These are phyloP conservation scores for Gastrodia elata DNA, from an alignment of 106 monocot species.

Conservation along the genomic window DNA sequence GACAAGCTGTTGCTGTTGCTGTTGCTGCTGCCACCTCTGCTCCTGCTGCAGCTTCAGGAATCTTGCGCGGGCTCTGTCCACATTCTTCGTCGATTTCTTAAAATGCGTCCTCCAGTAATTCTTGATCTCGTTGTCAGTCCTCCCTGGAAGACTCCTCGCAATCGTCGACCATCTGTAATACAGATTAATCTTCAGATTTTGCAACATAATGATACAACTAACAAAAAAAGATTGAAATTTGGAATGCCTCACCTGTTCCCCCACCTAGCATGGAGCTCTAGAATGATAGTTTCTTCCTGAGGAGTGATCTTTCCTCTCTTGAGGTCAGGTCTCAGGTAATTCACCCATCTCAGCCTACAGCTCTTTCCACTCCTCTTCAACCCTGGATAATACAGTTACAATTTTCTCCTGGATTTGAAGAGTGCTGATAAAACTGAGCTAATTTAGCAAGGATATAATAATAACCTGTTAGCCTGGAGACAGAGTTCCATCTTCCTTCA, in stretches of 20 bases:
- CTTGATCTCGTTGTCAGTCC: conserved; percentile 57
- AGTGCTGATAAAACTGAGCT: too few relatives aligned
- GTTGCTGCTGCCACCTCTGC: conserved; percentile 8
- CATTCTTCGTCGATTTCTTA: conserved; percentile 57
- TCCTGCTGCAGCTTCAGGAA: conserved; percentile 25
- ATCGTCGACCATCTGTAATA: conserved; percentile 61
- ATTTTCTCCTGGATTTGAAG: too few relatives aligned
- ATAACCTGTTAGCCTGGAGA: conserved; percentile 54
- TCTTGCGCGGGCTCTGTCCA: conserved; percentile 29
- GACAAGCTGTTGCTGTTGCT: background rate
- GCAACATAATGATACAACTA: too few relatives aligned
- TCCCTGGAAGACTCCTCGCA: conserved; percentile 49
- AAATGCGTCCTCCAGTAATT: conserved; percentile 73
- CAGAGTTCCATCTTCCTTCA: conserved; percentile 75
- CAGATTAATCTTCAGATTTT: background rate
- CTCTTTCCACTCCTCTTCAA: conserved; percentile 48
- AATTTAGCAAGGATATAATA: background rate
- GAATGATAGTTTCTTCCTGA: conserved; percentile 36
- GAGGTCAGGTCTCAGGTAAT: conserved; percentile 49
- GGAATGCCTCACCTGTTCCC: conserved; percentile 27
- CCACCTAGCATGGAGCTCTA: conserved; percentile 47
- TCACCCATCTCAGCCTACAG: conserved; percentile 49
- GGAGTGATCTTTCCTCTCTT: conserved; percentile 52
- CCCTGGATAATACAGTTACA: conserved; percentile 10
- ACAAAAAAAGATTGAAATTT: too few relatives aligned